These are phyloP conservation scores for Daldinia caldariorum DNA, from an alignment of 495 filamentous ascomycete species.

Conservation along the genomic window DNA sequence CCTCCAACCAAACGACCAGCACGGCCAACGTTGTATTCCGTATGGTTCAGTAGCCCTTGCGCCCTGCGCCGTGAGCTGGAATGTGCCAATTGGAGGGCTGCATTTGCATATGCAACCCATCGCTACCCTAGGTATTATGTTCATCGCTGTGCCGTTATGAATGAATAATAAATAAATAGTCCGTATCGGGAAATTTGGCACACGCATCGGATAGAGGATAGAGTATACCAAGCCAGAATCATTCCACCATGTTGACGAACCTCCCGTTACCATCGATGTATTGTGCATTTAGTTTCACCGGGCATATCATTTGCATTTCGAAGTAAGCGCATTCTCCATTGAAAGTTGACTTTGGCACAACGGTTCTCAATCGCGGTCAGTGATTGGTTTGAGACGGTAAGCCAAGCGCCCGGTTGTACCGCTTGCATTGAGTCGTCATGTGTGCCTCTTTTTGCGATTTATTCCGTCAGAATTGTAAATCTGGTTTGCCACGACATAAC, in stretches of 20 bases:
- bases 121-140: constrained; percentile 9
- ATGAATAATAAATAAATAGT: constrained; percentile 15
- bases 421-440: constrained; percentile 31
- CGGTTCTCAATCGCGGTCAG: neutral
- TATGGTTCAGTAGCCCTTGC: constrained; percentile 37
- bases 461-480: constrained; percentile 44
- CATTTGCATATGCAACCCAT: constrained; percentile 21
- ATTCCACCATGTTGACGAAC: constrained; percentile 20
- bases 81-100: constrained; percentile 23
- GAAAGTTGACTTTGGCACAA: constrained; percentile 22
- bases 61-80: constrained; percentile 17
- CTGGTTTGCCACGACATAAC: constrained; percentile 30
- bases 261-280: constrained; percentile 16
- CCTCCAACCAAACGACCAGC: constrained; percentile 33
- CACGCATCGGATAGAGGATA: constrained; percentile 27
- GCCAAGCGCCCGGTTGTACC: constrained; percentile 25
- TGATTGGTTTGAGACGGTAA: constrained; percentile 23
- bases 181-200: constrained; percentile 19
- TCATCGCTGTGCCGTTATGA: constrained; percentile 18
- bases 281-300: constrained; percentile 22
- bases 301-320: constrained; percentile 27
- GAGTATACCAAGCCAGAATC: constrained; percentile 17
- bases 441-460: constrained; percentile 33
- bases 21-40: constrained; percentile 21
- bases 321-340: constrained; percentile 23